Conservation (phyloP, 371 early-diverging fungal species). For the Mortierella sp. region DNA sequence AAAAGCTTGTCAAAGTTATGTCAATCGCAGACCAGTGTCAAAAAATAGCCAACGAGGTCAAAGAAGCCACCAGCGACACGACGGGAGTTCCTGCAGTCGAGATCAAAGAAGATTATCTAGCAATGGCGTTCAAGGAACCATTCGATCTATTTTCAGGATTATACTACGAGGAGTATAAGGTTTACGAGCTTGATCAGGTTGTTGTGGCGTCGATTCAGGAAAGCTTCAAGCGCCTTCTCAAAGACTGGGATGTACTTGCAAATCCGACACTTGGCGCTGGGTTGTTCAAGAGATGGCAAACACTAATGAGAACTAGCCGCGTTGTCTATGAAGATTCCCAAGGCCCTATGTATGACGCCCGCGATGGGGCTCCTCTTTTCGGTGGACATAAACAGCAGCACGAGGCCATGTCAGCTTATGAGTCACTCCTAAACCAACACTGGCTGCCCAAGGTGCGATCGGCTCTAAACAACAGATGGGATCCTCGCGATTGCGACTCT, state of each 20-base stretch:
- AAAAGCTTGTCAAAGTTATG: conserved; percentile 56
- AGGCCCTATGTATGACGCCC: conserved; percentile 12
- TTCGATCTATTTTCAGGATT: conserved; percentile 62
- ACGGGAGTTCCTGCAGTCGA: conserved; percentile 53
- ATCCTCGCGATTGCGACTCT: conserved; percentile 74
- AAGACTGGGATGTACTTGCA: conserved; percentile 74
- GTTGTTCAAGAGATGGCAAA: conserved; percentile 65
- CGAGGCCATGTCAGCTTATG: conserved; percentile 78
- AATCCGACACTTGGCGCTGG: conserved; percentile 67
- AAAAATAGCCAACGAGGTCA: conserved; percentile 56
- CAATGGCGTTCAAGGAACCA: conserved; percentile 61
- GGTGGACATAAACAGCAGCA: conserved; percentile 24
- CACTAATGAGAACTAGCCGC: conserved; percentile 52
- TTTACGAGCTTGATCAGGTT: conserved; percentile 71
- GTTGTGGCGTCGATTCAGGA: conserved; percentile 70
- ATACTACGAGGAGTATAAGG: conserved; percentile 62
- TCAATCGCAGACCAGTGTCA: conserved; percentile 62
- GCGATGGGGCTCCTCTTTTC: conserved; percentile 12
- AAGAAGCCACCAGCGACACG: conserved; percentile 32
- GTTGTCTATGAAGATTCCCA: conserved; percentile 16
- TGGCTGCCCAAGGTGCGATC: conserved; percentile 86
- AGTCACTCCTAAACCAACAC: conserved; percentile 77
- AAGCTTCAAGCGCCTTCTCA: conserved; percentile 57
- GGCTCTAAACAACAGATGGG: conserved; percentile 84
- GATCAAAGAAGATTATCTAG: conserved; percentile 58